Evolutionary conservation across 345 rosid species (phyloP).

Genomic region (Geranium brycei): DNA sequence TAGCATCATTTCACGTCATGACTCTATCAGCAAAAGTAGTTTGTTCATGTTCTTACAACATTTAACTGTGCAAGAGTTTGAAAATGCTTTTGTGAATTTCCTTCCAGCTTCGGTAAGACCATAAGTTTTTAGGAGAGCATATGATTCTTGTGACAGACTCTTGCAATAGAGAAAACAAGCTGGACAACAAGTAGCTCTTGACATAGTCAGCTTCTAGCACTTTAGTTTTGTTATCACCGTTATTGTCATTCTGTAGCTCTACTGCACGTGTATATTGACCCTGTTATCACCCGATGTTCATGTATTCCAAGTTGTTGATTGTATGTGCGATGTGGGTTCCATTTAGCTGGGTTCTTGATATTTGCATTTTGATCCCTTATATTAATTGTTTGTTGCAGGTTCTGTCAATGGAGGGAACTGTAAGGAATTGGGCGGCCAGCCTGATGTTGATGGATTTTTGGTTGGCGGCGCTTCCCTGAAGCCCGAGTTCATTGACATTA

Average conservation of each 20-base stretch:
- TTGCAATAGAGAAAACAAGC: too few species aligned
- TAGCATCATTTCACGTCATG: neutral
- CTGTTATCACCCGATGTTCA: neutral
- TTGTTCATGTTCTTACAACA: neutral
- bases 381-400: slow-evolving; percentile 23
- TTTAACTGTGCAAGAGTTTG: too few species aligned
- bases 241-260: neutral
- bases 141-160: too few species aligned
- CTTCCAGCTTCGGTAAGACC: neutral
- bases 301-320: too few species aligned
- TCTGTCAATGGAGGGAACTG: slow-evolving; percentile 74
- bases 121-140: too few species aligned
- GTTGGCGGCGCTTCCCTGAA: slow-evolving; percentile 88
- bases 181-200: too few species aligned
- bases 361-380: slow-evolving; percentile 7
- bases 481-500: slow-evolving; percentile 53
- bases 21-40: neutral
- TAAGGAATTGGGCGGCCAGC: slow-evolving; percentile 62
- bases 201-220: neutral
- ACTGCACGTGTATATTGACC: neutral
- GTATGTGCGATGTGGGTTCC: neutral
- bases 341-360: neutral
- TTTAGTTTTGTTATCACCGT: neutral
- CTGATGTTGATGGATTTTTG: slow-evolving; percentile 82
- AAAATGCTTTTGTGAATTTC: neutral